Evolutionary conservation across 805 yeast genomes (phyloP), one percentile per base, ranked within the genome.

Genomic region (Limtongia smithiae): DNA sequence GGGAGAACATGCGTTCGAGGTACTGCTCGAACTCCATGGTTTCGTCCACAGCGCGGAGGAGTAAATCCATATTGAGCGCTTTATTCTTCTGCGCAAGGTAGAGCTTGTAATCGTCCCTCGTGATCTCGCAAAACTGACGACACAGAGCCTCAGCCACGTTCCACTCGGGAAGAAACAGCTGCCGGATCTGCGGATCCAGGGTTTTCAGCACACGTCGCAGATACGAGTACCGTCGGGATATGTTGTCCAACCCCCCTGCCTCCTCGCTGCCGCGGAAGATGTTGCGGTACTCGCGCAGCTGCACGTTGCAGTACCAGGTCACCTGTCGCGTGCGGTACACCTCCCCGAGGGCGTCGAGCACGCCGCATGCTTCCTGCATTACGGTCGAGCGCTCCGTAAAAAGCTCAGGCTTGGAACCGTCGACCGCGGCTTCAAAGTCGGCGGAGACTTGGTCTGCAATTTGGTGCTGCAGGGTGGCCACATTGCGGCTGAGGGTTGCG

Each of bases 171-270:
- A 94, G 93, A 67, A 93, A 93, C 30, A 74, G 71, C 6, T 66
- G 59, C 1, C 72, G 62, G 58, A 76, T 79, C 28, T 73, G 74
- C 1, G 78, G 65, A 51, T 80, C 81, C 58, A 81, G 79, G 33
- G 75, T 73, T 45, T 75, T 76, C 51, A 91, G 68, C 1, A 86
- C 76, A 57, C 85, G 81, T 57, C 83, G 82, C 67, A 87, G 85
- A 65, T 84, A 91, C 28, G 89, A 77, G 65, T 80, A 93, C 41
- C 98, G 72, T 58, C 97, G 72, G 27, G 80, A 76, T 44, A 93
- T 68, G 66, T 93, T 93, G 51, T 93, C 98, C 51, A 93, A 69
- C 4, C 94, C 83, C 0, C 97, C 97, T 0, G 98, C 98, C 48
- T 93, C 98, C 60, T 89, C 97, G 12, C 80, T 74, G 8, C 81